Base-by-base conservation (phyloP, 768 basidiomycete species). In the Auriscalpium orientale region DNA sequence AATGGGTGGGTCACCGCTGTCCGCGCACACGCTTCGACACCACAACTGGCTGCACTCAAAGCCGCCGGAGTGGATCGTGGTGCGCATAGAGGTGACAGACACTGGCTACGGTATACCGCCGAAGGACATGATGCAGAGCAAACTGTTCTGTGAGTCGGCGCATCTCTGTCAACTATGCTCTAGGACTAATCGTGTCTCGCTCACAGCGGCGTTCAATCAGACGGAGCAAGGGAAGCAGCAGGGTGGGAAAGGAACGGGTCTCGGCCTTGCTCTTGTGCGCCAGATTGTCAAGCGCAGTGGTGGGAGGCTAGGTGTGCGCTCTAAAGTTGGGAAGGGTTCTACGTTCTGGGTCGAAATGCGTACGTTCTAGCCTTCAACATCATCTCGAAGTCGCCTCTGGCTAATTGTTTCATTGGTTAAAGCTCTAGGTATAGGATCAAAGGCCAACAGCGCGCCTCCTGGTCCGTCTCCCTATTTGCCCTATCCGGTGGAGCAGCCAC, bases 281-380 rank as follows among this genome's bases (percentile, higher is more conserved):
- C 78, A 80, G 61, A 81, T 81, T 56, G 77, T 81, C 49, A 78
- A 76, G 61, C 70, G 78, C 13, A 74, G 72, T 38, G 72, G 75
- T 18, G 80, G 80, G 8, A 70, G 79, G 49, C 63, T 81, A 8
- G 79, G 73, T 22, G 71, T 65, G 36, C 57, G 57, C 40, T 68
- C 64, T 18, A 67, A 83, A 66, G 71, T 80, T 1, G 79, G 80
- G 8, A 74, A 80, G 62, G 93, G 93, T 15, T 89, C 85, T 37
- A 91, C 86, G 38, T 95, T 94, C 72, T 94, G 91, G 92, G 86
- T 91, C 9, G 89, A 91, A 67, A 68, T 91, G 37, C 85, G 74
- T 79, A 65, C 59, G 15, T 48, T 18, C 46, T 20, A 12, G 53
- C 58, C 44, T 49, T 40, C 13, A 22, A 35, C 34, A 16, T 46